Evolutionary conservation across 257 asterid species (phyloP).

Genomic region (Eustoma russellianum): DNA sequence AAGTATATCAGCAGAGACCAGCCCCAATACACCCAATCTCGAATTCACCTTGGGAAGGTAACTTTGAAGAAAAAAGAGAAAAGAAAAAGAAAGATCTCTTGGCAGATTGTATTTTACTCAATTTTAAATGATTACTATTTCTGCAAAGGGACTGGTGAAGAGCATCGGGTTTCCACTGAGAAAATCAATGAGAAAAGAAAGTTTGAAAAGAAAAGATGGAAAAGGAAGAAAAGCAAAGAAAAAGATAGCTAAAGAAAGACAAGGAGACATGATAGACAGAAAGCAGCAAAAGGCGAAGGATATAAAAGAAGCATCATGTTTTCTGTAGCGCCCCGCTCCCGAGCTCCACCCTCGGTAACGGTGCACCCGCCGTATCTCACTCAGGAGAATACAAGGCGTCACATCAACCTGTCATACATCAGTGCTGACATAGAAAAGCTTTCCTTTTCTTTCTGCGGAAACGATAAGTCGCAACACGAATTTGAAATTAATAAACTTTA

Average conservation of each 20-base stretch:
- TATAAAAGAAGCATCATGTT: slow-evolving; percentile 7
- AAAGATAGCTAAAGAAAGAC: slow-evolving; percentile 44
- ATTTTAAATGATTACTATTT: slow-evolving; percentile 53
- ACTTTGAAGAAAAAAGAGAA: slow-evolving; percentile 10
- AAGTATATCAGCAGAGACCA: slow-evolving; percentile 42
- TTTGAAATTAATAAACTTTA: too few relatives aligned
- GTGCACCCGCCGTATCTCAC: too few relatives aligned
- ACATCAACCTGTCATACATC: too few relatives aligned
- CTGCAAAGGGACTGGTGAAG: slow-evolving; percentile 27
- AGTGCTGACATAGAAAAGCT: too few relatives aligned
- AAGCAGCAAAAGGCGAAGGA: slow-evolving; percentile 53
- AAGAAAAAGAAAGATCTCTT: background rate
- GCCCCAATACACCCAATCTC: slow-evolving; percentile 74
- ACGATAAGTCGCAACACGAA: too few relatives aligned
- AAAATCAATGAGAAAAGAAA: slow-evolving; percentile 24
- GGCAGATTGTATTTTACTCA: slow-evolving; percentile 21
- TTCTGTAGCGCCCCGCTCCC: too few relatives aligned
- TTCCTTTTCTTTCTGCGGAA: too few relatives aligned
- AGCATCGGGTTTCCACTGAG: slow-evolving; percentile 70
- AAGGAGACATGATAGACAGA: slow-evolving; percentile 72
- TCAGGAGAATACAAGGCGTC: too few relatives aligned
- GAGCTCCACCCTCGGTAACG: too few relatives aligned
- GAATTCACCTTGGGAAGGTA: slow-evolving; percentile 75
- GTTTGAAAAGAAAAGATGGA: slow-evolving; percentile 3
- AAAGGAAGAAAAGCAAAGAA: slow-evolving; percentile 15